A percentile compares a stretch with the other conserved stretches of the same genome.
These are phyloP conservation scores for Aegilops longissima DNA, from an alignment of 176 grass and related monocot genomes.

Conservation along the genomic window DNA sequence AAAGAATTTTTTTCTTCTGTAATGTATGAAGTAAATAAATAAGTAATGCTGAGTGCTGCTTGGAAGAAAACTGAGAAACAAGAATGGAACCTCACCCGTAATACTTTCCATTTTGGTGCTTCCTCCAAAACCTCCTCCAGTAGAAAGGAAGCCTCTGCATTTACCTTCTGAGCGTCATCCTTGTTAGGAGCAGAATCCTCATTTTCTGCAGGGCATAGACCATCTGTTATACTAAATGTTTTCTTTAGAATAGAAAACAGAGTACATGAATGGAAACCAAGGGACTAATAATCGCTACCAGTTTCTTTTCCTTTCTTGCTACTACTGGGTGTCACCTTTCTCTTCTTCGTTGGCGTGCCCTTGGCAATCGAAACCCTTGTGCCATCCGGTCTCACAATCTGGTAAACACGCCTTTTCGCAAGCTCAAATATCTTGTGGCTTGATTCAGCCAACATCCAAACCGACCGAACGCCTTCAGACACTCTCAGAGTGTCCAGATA, in stretches of 20 bases:
- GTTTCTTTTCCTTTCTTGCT: conserved; percentile 59
- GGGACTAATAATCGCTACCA: conserved; percentile 34
- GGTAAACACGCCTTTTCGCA: conserved; percentile 86
- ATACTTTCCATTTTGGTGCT: conserved; percentile 96
- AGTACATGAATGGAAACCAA: conserved; percentile 1
- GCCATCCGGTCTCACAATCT: conserved; percentile 68
- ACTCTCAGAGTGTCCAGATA: conserved; percentile 91
- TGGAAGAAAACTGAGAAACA: conserved; percentile 26
- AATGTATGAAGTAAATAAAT: background rate
- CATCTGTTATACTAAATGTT: conserved; percentile 4
- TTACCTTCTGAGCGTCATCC: conserved; percentile 19
- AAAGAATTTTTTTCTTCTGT: background rate
- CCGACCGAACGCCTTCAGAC: conserved; percentile 89
- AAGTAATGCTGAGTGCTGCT: background rate
- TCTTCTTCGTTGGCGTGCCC: conserved; percentile 64
- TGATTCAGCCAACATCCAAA: conserved; percentile 97
- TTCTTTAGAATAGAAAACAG: background rate
- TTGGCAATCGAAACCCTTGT: conserved; percentile 46
- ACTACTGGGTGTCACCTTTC: conserved; percentile 35
- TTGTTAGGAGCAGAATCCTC: conserved; percentile 42
- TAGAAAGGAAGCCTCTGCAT: conserved; percentile 37
- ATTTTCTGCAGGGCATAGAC: conserved; percentile 37
- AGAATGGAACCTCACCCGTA: conserved; percentile 68
- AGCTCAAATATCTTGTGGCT: conserved; percentile 95
- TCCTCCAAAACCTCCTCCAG: conserved; percentile 94